Conservation (phyloP, 176 grass and related monocot species). For the Carex parvula region DNA sequence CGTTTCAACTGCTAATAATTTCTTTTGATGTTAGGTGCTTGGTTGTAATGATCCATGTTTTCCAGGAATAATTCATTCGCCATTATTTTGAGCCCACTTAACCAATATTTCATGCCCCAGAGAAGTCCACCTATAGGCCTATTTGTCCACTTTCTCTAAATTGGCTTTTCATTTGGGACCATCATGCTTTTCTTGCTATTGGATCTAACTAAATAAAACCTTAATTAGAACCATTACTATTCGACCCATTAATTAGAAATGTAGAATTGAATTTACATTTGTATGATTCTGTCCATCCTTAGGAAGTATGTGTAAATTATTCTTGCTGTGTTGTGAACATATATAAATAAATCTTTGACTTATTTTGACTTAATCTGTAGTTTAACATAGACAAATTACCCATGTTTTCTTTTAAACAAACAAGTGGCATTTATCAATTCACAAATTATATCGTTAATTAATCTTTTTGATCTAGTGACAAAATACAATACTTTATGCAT, state of each 20-base stretch:
- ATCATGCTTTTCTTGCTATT: neutral
- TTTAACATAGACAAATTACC: neutral
- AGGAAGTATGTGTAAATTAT: neutral
- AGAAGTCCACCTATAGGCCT: neutral
- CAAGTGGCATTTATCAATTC: neutral
- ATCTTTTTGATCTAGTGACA: no score
- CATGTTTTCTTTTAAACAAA: no score
- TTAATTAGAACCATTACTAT: neutral
- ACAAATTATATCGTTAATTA: no score
- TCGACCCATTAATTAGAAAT: neutral
- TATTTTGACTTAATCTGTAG: neutral
- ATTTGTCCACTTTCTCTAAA: slow-evolving; percentile 3
- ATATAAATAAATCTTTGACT: neutral
- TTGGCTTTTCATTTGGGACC: slow-evolving; percentile 21
- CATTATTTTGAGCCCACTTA: neutral
- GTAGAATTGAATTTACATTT: neutral
- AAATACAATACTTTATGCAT: no score
- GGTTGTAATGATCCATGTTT: neutral
- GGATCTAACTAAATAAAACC: neutral
- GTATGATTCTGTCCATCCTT: neutral
- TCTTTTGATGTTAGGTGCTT: neutral
- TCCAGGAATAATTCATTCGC: neutral
- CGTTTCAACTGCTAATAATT: neutral
- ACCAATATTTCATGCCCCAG: slow-evolving; percentile 9
- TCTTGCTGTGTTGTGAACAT: neutral